Base-by-base conservation (phyloP, 305 asterid species). In the Striga hermonthica region DNA sequence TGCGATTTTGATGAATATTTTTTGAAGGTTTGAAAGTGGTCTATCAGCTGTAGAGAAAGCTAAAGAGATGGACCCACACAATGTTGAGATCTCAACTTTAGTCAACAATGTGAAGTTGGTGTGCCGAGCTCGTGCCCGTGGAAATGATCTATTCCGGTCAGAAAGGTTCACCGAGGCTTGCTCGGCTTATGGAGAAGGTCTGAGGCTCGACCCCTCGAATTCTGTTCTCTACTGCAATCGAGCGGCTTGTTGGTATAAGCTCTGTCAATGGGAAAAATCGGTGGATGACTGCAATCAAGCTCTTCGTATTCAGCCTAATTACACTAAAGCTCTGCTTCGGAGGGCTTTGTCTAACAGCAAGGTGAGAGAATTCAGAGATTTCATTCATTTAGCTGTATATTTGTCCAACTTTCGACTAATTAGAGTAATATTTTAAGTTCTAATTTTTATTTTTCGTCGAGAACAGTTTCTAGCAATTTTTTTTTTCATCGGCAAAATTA, bases 161-260 rank as follows among this genome's bases (percentile, higher is more conserved):
- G 95, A 90, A 65, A 87, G 97, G 79, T 86, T 75, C 66, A 90
- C 97, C 0, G 99, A 90, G 78, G 99, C 99, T 13, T 86, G 95
- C 82, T 76, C 83, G 6, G 97, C 97, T 15, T 93, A 90, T 57
- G 90, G 80, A 13, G 97, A 93, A 47, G 98, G 98, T 64, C 86
- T 92, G 47, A 78, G 80, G 47, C 79, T 80, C 28, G 86, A 92
- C 70, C 88, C 96, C 47, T 79, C 81, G 6, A 93, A 88, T 77
- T 78, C 97, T 7, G 86, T 93, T 62, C 91, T 93, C 56, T 90
- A 81, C 75, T 88, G 96, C 77, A 93, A 93, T 71, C 74, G 97
- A 82, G 97, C 99, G 13, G 99, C 99, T 75, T 93, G 99, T 62
- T 85, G 91, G 92, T 84, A 75, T 78, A 93, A 85, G 85, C 91